Evolutionary conservation across 2,329 filamentous ascomycete genomes (phyloP), one percentile per base, ranked within the genome.

Genomic region (Colletotrichum agaves): DNA sequence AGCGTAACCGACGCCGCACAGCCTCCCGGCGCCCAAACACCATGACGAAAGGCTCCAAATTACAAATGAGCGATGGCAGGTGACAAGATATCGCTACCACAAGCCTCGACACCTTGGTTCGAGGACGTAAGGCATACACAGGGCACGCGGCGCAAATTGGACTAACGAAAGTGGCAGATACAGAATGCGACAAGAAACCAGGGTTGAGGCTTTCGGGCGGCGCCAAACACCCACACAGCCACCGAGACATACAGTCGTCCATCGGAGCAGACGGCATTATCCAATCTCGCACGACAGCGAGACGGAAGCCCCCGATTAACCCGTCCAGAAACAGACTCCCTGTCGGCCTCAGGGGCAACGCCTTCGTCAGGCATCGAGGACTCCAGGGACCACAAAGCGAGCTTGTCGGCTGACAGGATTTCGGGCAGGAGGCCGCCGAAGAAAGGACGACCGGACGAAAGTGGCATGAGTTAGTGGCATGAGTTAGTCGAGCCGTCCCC

Each of bases 161-260:
- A 31, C 61, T 56, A 55, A 56, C 61, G 65, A 55, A 39, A 55
- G 55, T 50, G 65, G 55, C 53, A 49, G 53, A 55, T n/a, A 13
- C 15, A 46, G n/a, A 31, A 50, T 33, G 41, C 33, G 49, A 37
- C 33, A 35, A 46, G 39, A 15, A 19, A 46, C 53, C 27, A 35
- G 47, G 47, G 21, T 50, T 35, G 27, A 27, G 27, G 8, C n/a
- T 7, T 27, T 27, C 2, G 5, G 6, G 27, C 47, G 47, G 47
- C 47, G 47, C 47, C 47, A 50, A 50, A 50, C 27, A 10, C 10
- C n/a, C 46, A 49, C 2, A 49, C 47, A 31, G 15, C 27, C 47
- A 31, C 47, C 59, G 23, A 57, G 64, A 64, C 56, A n/a, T n/a
- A n/a, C n/a, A 31, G 13, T 3, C n/a, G 12, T 2, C 15, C 27